Percentiles rank a stretch among this genome's conserved stretches.
Evolutionary conservation across 1,284 basidiomycete species (phyloP).

Genomic region (Inonotus hispidus): DNA sequence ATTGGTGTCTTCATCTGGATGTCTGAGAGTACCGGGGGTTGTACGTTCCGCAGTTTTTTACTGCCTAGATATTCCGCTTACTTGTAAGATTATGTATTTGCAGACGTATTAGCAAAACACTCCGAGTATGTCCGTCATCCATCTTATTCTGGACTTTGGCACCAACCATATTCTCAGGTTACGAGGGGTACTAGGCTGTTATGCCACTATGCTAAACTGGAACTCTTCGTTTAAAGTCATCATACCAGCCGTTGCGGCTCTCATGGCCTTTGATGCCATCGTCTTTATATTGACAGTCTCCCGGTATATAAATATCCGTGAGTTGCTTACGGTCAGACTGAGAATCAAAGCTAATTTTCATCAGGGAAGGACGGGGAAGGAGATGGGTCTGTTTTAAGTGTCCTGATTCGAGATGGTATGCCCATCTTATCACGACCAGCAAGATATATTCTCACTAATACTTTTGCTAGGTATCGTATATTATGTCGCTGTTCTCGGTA

Average conservation of each 20-base stretch:
- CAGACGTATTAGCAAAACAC: not conserved
- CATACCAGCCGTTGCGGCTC: slow-evolving; percentile 10
- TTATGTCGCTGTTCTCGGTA: slow-evolving; percentile 10
- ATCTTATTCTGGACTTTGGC: not conserved
- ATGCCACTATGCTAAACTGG: not conserved
- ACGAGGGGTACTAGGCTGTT: not conserved
- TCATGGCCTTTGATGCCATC: slow-evolving; percentile 11
- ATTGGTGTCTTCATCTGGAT: slow-evolving; percentile 5
- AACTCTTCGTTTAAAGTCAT: not conserved
- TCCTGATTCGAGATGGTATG: slow-evolving; percentile 11
- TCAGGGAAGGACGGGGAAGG: slow-evolving; percentile 8
- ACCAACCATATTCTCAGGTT: not conserved
- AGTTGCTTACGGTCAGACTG: not conserved
- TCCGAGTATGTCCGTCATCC: not conserved
- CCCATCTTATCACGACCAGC: not conserved
- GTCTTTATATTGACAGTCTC: slow-evolving; percentile 6
- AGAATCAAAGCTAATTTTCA: not conserved
- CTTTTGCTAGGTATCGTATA: slow-evolving; percentile 6
- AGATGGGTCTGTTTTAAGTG: slow-evolving; percentile 3
- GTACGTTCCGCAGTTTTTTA: not conserved
- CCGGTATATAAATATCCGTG: slow-evolving; percentile 4
- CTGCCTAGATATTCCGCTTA: not conserved
- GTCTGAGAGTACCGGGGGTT: not conserved
- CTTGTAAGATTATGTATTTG: not conserved
- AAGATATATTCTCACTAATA: not conserved